These are phyloP conservation scores for Cutaneotrichosporon sp. DNA, from an alignment of 1,284 basidiomycete species.

Conservation along the genomic window DNA sequence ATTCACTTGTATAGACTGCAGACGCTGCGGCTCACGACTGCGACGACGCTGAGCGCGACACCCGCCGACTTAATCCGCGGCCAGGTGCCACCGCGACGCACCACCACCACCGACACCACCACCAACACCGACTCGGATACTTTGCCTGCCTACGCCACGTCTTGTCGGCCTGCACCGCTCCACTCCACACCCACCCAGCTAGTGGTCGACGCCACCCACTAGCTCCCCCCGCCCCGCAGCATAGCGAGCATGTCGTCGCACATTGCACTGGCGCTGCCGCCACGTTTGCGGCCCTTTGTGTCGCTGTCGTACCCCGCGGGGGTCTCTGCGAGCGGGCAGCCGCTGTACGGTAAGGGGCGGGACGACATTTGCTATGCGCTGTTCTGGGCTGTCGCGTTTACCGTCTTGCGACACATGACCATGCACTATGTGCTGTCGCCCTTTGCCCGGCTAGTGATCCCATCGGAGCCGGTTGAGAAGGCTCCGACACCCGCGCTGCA, in stretches of 20 bases:
- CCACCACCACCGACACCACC: too few species aligned
- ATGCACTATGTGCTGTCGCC: conserved; percentile 70
- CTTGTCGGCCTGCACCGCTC: too few species aligned
- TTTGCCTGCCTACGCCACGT: too few species aligned
- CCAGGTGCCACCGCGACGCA: too few species aligned
- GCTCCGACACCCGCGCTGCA: conserved; percentile 1
- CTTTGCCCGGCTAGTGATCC: conserved; percentile 5
- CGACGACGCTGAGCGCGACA: too few species aligned
- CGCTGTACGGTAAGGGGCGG: conserved; percentile 59
- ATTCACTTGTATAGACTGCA: too few species aligned
- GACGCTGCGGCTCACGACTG: too few species aligned
- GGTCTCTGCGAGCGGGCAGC: not conserved
- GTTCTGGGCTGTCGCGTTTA: conserved; percentile 69
- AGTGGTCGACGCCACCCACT: not conserved
- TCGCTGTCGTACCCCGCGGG: conserved; percentile 64
- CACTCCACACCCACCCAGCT: too few species aligned
- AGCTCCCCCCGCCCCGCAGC: not conserved
- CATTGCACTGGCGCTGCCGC: conserved; percentile 1
- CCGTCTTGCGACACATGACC: conserved; percentile 66
- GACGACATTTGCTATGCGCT: conserved; percentile 68
- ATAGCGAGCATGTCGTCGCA: not conserved
- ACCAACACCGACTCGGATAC: too few species aligned
- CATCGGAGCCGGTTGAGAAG: conserved; percentile 1
- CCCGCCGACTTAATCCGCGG: too few species aligned
- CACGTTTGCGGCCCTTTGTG: conserved; percentile 57